Evolutionary conservation across 179 eudicot species (phyloP), one percentile per base, ranked within the genome.

Genomic region (Beta lomatogona): DNA sequence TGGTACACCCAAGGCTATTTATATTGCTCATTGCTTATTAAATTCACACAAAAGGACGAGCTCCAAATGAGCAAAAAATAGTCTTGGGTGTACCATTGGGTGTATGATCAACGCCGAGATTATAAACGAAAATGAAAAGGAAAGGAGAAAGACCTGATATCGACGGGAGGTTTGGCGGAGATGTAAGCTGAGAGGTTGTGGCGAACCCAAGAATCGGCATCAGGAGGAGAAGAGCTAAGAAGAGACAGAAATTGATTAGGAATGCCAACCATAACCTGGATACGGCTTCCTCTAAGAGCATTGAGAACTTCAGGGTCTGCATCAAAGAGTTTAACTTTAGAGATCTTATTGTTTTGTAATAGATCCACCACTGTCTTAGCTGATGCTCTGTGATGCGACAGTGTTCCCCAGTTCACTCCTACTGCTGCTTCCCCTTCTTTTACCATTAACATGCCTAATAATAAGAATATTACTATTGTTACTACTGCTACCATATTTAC

Each of bases 361-460:
- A 95, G 93, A 89, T 93, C 88, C 74, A 93, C 94, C 76, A 89
- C 98, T 1, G 86, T 88, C 1, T 83, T 48, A 4, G 98, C 88
- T 0, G 96, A 80, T 44, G 92, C 54, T 78, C 83, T 84, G 85
- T 93, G 97, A 44, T n/a, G 52, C 0, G 98, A 88, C 6, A 92
- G 6, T 4, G 93, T 89, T 0, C 98, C 98, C 98, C 98, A 95
- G 91, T 93, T 95, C 76, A 95, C 92, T 16, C 98, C 98, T 71
- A 94, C 85, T 8, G 87, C 94, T 8, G 89, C 83, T 50, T 79
- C 83, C 0, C 22, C 83, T 22, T 36, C 19, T 75, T 67, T 13
- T 64, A 4, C 52, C 9, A 48, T n/a, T n/a, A n/a, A n/a, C n/a
- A n/a, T n/a, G n/a, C n/a, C 1, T 57, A 58, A 58, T 58, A 58